Conservation (phyloP, 2,329 filamentous ascomycete genomes). For the Fusarium albidum region DNA sequence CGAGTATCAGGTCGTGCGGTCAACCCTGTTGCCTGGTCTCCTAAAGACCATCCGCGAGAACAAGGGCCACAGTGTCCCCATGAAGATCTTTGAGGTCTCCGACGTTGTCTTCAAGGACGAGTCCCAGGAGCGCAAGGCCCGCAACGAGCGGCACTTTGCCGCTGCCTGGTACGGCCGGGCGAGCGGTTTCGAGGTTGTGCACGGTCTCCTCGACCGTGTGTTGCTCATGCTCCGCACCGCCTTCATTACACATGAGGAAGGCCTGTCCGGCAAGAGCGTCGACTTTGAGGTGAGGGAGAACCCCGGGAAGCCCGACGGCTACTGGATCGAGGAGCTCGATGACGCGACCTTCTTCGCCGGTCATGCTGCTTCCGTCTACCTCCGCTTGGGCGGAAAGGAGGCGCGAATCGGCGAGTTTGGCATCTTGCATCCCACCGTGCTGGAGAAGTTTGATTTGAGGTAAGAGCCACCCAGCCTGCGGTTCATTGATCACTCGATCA, state of each 20-base stretch:
- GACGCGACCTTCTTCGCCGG: conserved; percentile 92
- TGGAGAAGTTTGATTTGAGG: conserved; percentile 93
- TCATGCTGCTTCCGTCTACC: conserved; percentile 84
- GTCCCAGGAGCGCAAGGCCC: conserved; percentile 80
- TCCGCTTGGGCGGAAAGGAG: conserved; percentile 78
- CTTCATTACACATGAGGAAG: conserved; percentile 81
- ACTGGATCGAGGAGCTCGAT: conserved; percentile 94
- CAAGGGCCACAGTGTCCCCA: conserved; percentile 85
- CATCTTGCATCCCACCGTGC: conserved; percentile 89
- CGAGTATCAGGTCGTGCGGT: conserved; percentile 93
- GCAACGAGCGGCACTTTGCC: conserved; percentile 96
- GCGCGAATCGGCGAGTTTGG: conserved; percentile 87
- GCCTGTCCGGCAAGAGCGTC: conserved; percentile 59
- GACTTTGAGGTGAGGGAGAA: conserved; percentile 63
- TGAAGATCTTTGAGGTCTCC: conserved; percentile 91
- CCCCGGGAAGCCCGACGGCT: conserved; percentile 71
- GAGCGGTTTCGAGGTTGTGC: conserved; percentile 93
- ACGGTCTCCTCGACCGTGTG: conserved; percentile 90
- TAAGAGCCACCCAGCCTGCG: conserved; percentile 52
- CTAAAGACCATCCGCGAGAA: conserved; percentile 96
- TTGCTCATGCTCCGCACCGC: conserved; percentile 89
- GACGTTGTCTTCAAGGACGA: conserved; percentile 94
- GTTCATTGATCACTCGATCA: neutral
- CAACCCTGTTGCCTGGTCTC: conserved; percentile 83
- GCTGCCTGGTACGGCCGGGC: conserved; percentile 95